Evolutionary conservation across 441 rosid genomes (phyloP).

Genomic region (Populus hybrid): DNA sequence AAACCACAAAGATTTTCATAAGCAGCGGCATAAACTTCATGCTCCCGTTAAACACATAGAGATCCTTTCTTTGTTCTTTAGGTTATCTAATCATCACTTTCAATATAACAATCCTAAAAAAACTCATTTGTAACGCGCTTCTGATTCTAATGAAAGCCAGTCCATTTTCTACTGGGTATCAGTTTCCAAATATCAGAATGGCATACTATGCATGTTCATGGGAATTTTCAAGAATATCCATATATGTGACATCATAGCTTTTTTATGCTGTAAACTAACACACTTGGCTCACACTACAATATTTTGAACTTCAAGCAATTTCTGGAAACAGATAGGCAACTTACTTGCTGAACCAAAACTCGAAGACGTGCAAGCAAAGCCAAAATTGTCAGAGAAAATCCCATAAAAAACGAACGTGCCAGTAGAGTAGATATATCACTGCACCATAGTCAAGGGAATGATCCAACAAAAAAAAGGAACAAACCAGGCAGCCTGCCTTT

Average conservation of each 20-base stretch:
- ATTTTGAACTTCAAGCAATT: not conserved
- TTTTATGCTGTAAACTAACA: not conserved
- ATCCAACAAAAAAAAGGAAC: not conserved
- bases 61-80: not conserved
- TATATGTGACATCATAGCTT: not conserved
- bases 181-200: conserved; percentile 6
- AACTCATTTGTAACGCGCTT: not conserved
- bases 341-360: conserved; percentile 84
- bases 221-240: not conserved
- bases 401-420: conserved; percentile 83
- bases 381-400: conserved; percentile 63
- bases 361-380: conserved; percentile 80
- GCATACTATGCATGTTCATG: not conserved
- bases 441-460: conserved; percentile 33
- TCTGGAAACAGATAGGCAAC: conserved; percentile 21
- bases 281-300: conserved; percentile 1
- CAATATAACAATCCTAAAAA: not conserved
- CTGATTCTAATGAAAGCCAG: not conserved
- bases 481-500: conserved; percentile 1
- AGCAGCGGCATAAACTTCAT: not conserved
- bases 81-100: not conserved
- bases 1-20: conserved; percentile 1
- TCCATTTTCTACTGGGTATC: not conserved
- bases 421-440: conserved; percentile 70
- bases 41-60: not conserved